Conservation (phyloP, 2,329 filamentous ascomycete genomes). For the Aspergillus eucalypticola region DNA sequence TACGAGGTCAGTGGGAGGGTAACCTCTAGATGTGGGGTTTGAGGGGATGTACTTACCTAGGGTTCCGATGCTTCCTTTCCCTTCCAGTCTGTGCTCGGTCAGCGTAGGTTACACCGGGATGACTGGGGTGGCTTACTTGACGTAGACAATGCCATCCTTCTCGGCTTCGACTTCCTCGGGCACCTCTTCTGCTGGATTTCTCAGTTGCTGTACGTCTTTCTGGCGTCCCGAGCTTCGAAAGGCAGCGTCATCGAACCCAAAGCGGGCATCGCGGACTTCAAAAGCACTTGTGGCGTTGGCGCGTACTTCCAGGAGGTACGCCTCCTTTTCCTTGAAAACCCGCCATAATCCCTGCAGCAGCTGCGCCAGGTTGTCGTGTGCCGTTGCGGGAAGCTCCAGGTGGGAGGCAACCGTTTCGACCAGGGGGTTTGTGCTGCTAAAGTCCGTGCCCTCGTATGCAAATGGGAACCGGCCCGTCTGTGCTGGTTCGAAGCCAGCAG, state of each 20-base stretch:
- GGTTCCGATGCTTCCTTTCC: slow-evolving; percentile 69
- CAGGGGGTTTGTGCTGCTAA: slow-evolving; percentile 43
- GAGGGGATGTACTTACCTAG: slow-evolving; percentile 47
- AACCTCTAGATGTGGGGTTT: not conserved
- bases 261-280: slow-evolving; percentile 55
- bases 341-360: slow-evolving; percentile 58
- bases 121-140: slow-evolving; percentile 52
- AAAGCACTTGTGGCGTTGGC: slow-evolving; percentile 48
- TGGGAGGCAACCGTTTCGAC: slow-evolving; percentile 48
- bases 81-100: slow-evolving; percentile 42
- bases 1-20: slow-evolving; percentile 9
- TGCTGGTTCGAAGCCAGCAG: slow-evolving; percentile 45
- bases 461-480: slow-evolving; percentile 62
- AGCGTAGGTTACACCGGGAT: no score
- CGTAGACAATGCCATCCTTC: slow-evolving; percentile 74
- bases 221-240: slow-evolving; percentile 65
- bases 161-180: slow-evolving; percentile 63
- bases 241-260: slow-evolving; percentile 71
- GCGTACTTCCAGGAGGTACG: slow-evolving; percentile 59
- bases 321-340: slow-evolving; percentile 66
- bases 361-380: slow-evolving; percentile 47
- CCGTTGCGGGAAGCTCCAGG: slow-evolving; percentile 54
- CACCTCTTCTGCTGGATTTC: slow-evolving; percentile 55
- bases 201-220: slow-evolving; percentile 58
- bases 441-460: slow-evolving; percentile 55